phyloP scores from a whole-genome alignment of 1,139 yeast species.

The Scheffersomyces segobiensis region DNA sequence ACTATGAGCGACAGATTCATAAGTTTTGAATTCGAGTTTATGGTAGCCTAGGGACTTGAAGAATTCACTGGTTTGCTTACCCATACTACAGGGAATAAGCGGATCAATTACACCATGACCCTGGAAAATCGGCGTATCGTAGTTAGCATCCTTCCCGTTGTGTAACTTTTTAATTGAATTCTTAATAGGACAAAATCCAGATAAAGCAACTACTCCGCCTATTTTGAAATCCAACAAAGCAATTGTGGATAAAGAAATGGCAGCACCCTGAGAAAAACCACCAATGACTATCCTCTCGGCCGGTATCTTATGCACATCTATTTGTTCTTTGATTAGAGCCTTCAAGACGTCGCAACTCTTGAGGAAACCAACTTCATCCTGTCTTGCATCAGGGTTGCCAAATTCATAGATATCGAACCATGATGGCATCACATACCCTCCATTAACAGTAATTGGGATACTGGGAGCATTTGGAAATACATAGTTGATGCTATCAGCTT shows the following conservation, averaged over 20 bases:
- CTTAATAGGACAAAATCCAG: slow-evolving; percentile 73
- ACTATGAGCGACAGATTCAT: slow-evolving; percentile 66
- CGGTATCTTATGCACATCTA: slow-evolving; percentile 57
- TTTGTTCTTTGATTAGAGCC: slow-evolving; percentile 60
- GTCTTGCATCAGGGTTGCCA: slow-evolving; percentile 46
- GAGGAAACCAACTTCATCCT: slow-evolving; percentile 67
- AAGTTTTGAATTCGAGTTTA: slow-evolving; percentile 56
- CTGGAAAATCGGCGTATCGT: slow-evolving; percentile 75
- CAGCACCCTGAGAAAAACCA: slow-evolving; percentile 96
- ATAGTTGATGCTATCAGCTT: slow-evolving; percentile 64
- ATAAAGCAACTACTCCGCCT: slow-evolving; percentile 76
- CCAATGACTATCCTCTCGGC: slow-evolving; percentile 78
- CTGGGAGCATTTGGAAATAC: slow-evolving; percentile 88
- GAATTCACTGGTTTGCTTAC: slow-evolving; percentile 48
- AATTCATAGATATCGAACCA: slow-evolving; percentile 83
- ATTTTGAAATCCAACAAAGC: slow-evolving; percentile 53
- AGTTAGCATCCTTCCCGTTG: slow-evolving; percentile 36
- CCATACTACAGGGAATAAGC: slow-evolving; percentile 53
- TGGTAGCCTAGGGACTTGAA: slow-evolving; percentile 52
- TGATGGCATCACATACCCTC: slow-evolving; percentile 70
- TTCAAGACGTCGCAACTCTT: slow-evolving; percentile 56
- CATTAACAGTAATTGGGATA: slow-evolving; percentile 66
- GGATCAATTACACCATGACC: slow-evolving; percentile 88
- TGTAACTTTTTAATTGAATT: slow-evolving; percentile 34
- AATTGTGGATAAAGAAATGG: slow-evolving; percentile 63